A percentile compares a stretch with the other conserved stretches of the same genome.
These are phyloP conservation scores for Ogataea ramenticola DNA, from an alignment of 805 yeast species.

Conservation along the genomic window DNA sequence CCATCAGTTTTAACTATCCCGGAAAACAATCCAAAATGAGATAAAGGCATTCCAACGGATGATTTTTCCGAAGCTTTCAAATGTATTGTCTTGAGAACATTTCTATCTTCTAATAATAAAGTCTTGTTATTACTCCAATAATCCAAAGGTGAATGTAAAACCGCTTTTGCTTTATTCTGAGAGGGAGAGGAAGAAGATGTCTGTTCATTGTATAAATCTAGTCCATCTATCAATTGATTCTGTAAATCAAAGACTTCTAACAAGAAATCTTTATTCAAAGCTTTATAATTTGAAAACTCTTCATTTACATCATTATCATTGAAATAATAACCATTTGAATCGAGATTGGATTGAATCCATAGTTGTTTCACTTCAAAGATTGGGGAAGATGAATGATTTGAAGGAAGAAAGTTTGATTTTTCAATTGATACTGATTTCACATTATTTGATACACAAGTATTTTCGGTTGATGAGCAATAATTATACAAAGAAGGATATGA, in stretches of 20 bases:
- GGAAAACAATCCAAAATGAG: constrained; percentile 25
- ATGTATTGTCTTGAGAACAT: constrained; percentile 33
- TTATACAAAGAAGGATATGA: constrained; percentile 41
- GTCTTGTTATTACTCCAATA: constrained; percentile 33
- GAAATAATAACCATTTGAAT: background rate
- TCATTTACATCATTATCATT: background rate
- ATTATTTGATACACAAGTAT: constrained; percentile 4
- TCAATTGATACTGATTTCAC: constrained; percentile 10
- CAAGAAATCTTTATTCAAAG: constrained; percentile 30
- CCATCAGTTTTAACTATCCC: constrained; percentile 38
- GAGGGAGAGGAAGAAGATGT: constrained; percentile 2
- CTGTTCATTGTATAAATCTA: constrained; percentile 6
- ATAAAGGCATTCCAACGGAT: constrained; percentile 17
- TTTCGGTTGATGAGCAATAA: constrained; percentile 5
- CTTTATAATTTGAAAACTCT: constrained; percentile 9
- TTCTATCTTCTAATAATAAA: constrained; percentile 23
- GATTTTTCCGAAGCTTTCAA: constrained; percentile 14
- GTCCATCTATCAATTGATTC: constrained; percentile 19
- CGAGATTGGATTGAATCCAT: constrained; percentile 24
- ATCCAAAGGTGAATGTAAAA: constrained; percentile 33
- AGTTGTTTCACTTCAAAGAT: constrained; percentile 22
- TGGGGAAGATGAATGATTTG: no score
- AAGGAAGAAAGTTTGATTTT: constrained; percentile 3
- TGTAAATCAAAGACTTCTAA: constrained; percentile 29
- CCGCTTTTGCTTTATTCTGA: constrained; percentile 7